Evolutionary conservation across 148 eudicot species (phyloP), one percentile per base, ranked within the genome.

Genomic region (Vaccinium myrtillus): DNA sequence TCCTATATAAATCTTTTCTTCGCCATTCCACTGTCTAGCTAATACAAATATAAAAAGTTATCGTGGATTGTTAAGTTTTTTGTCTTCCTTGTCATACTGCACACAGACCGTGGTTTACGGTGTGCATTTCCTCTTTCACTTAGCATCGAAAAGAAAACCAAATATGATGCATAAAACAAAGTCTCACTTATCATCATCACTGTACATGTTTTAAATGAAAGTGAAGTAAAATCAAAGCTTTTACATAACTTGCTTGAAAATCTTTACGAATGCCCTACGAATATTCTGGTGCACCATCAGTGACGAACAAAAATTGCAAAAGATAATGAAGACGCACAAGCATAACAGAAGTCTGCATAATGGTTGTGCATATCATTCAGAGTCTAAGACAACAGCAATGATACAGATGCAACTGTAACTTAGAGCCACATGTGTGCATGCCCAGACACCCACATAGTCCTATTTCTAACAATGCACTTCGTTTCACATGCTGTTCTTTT

Each of bases 381-480:
- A 43, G 6, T 43, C 6, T 43, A 43, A 43, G 30, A 65, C 30
- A 65, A 13, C 30, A 65, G 71, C 71, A 65, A 65, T 65, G 71
- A 75, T 16, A 75, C 78, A 19, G 70, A 65, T 15, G 80, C 80
- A 77, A 77, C 80, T 49, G 58, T 16, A 50, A 11, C 27, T 50
- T 53, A 77, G 51, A 77, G 32, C 18, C 30, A 50, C 16, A n/a
- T n/a, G 58, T 8, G 36, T 25, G 32, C 32, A 50, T n/a, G 36
- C 79, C 6, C 54, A 46, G n/a, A 23, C 56, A 50, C 14, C 12
- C 58, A 23, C 80, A 21, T 1, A 23, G 58, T 77, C 39, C 58
- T 43, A 75, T 25, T 50, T 39, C n/a, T 21, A 77, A 4, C 8
- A 69, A n/a, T 13, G 19, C 27, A 50, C 49, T 77, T 50, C 23